Base-by-base conservation (phyloP, 139 green algal species). In the Chara braunii region DNA sequence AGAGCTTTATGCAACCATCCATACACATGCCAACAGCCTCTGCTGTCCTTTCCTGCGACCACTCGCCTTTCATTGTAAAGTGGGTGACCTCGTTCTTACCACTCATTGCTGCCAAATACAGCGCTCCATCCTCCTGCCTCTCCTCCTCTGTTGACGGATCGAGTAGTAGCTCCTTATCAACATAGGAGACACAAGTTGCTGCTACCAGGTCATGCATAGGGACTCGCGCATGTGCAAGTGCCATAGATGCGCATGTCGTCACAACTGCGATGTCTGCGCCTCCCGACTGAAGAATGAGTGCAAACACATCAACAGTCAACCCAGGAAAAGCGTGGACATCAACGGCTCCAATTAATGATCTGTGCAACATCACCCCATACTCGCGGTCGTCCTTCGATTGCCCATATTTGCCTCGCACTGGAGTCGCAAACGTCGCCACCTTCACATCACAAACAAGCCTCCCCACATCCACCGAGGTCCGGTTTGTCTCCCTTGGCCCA, bases 161-260 rank as follows among this genome's bases (percentile, higher is more conserved):
- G 32, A 90, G 52, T 53, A 91, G 66, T 29, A 90, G 26, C 26
- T 71, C 26, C n/a, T 26, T 32, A 7, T 42, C 8, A 12, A 59
- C 24, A 31, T 40, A 64, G 37, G 11, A 12, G 14, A 29, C 50
- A 58, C 50, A 58, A 58, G 50, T 26, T 36, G 50, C 11, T 11
- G 12, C 50, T 11, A 90, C 82, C 1, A 92, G 45, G 65, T 91
- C 86, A 28, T 69, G 65, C 73, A 91, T 68, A 42, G 82, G 74
- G 0, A 93, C 77, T 4, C 86, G 85, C 2, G 86, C 86, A 36
- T 91, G 78, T 2, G 85, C 85, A 31, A 93, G 56, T 9, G 86
- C 86, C 59, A 88, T 37, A 1, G 78, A 75, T 9, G 84, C 87
- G 14, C 77, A 81, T 1, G 75, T 82, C 43, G 82, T 78, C 2